Evolutionary conservation across 257 asterid species (phyloP).

Genomic region (Ophiorrhiza pumila): DNA sequence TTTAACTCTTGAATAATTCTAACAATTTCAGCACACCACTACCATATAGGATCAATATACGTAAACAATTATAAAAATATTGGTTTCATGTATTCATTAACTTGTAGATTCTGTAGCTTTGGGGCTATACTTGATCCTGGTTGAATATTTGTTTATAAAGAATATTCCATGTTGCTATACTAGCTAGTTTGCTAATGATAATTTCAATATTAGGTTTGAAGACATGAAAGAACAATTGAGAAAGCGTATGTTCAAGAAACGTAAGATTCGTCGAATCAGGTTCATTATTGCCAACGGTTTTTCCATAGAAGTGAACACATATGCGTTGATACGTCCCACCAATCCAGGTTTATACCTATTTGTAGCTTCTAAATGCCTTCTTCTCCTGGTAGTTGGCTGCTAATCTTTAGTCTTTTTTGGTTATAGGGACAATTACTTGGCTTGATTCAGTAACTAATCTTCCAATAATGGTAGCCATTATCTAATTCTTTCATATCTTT

Average conservation of each 20-base stretch:
- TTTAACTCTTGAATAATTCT: neutral
- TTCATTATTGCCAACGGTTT: constrained; percentile 63
- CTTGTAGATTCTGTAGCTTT: neutral
- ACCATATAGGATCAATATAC: neutral
- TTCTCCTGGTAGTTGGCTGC: constrained; percentile 14
- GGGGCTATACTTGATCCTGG: neutral
- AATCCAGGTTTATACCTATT: constrained; percentile 54
- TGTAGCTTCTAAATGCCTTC: constrained; percentile 14
- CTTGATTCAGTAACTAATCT: constrained; percentile 86
- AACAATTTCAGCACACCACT: neutral
- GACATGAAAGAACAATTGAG: constrained; percentile 83
- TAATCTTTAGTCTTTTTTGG: constrained; percentile 25
- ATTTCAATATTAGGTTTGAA: constrained; percentile 58
- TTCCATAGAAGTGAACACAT: constrained; percentile 72
- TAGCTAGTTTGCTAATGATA: neutral
- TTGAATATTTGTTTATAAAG: neutral
- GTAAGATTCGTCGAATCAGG: constrained; percentile 78
- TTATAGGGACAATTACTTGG: constrained; percentile 82
- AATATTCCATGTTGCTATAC: neutral
- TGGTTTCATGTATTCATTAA: neutral
- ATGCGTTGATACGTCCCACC: constrained; percentile 94
- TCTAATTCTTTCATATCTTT: constrained; percentile 1
- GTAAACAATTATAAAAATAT: neutral
- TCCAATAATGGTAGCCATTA: constrained; percentile 63
- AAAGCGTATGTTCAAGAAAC: constrained; percentile 90